Evolutionary conservation across 306 rosid genomes (phyloP).

Genomic region (Aeschynomene evenia): DNA sequence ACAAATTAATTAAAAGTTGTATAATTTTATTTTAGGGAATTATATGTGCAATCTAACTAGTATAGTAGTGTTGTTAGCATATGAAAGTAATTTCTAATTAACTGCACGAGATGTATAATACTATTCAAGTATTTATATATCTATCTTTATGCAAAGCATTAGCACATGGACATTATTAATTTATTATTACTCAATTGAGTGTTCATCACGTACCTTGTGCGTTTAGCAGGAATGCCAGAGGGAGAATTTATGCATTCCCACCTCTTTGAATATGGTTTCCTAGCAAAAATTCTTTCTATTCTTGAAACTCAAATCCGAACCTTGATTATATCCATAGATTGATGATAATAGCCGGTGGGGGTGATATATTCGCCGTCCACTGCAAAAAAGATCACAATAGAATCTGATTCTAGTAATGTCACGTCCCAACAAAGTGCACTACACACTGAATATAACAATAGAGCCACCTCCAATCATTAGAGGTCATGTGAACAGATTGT

Average conservation of each 20-base stretch:
- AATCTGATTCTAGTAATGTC: conserved; percentile 35
- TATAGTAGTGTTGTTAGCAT: neutral
- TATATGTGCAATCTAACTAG: neutral
- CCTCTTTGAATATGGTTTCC: too few relatives aligned
- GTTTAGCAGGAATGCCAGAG: too few relatives aligned
- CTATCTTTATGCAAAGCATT: too few relatives aligned
- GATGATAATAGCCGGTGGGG: neutral
- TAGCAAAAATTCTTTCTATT: too few relatives aligned
- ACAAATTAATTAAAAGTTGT: neutral
- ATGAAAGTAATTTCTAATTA: neutral
- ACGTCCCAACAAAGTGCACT: neutral
- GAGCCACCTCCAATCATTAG: conserved; percentile 2
- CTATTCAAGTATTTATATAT: too few relatives aligned
- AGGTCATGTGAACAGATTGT: neutral
- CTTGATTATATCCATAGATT: neutral
- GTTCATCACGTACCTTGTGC: too few relatives aligned
- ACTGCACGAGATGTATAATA: neutral
- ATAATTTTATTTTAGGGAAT: neutral
- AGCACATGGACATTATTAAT: too few relatives aligned
- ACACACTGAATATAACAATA: neutral
- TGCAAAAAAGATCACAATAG: neutral
- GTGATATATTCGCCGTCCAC: conserved; percentile 20
- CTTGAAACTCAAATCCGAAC: too few relatives aligned
- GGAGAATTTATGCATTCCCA: too few relatives aligned
- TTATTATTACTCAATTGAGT: too few relatives aligned